Percentiles rank a stretch among this genome's conserved stretches.
phyloP scores from a whole-genome alignment of 345 rosid species.

The Brassica incana region DNA sequence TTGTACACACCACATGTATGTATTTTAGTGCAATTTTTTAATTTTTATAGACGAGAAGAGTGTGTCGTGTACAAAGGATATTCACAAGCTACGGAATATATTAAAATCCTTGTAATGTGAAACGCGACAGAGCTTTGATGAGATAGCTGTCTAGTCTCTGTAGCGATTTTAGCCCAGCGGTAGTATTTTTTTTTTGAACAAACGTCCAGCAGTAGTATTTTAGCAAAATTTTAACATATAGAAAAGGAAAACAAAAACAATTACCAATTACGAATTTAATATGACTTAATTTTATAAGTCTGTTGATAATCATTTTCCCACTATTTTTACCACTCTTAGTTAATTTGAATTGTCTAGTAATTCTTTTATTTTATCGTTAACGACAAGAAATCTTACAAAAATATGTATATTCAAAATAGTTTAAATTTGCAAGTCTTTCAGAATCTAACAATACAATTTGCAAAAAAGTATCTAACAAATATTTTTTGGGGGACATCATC shows the following conservation, averaged over 20 bases:
- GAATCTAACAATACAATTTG: neutral
- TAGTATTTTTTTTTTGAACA: neutral
- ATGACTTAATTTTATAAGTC: neutral
- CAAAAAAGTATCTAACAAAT: neutral
- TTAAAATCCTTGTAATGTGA: constrained; percentile 7
- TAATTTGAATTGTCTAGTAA: neutral
- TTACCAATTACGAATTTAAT: neutral
- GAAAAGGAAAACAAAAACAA: neutral
- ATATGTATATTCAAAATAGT: neutral
- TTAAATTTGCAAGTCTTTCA: neutral
- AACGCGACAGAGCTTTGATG: constrained; percentile 42
- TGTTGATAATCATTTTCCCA: neutral
- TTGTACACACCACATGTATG: constrained; percentile 15
- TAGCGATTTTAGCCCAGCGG: neutral
- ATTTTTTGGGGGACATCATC: neutral
- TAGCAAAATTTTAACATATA: neutral
- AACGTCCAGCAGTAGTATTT: neutral
- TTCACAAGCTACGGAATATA: constrained; percentile 29
- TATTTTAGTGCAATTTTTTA: neutral
- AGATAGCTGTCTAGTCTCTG: constrained; percentile 36
- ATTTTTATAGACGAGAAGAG: neutral
- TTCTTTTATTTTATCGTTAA: neutral
- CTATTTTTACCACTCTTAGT: neutral
- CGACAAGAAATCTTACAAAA: neutral
- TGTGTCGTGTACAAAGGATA: constrained; percentile 31